Percentiles rank a stretch among this genome's conserved stretches.
Evolutionary conservation across 495 filamentous ascomycete species (phyloP).

Genomic region (Penicillium riverlandense): DNA sequence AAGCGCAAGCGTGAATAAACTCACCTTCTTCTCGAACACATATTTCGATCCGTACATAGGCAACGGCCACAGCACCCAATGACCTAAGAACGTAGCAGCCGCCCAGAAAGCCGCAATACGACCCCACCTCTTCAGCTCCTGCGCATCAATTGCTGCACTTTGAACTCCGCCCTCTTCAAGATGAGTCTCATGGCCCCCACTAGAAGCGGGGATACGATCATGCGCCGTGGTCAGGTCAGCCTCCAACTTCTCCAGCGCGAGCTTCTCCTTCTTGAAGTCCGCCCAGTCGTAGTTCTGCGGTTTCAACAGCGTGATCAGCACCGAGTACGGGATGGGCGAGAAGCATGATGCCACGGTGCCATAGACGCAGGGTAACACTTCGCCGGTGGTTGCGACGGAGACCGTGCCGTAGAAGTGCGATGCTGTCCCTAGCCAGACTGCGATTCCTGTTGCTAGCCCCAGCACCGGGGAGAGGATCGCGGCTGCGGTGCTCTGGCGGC

Average conservation of each 20-base stretch:
- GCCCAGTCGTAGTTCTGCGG: constrained; percentile 31
- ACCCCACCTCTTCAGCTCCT: constrained; percentile 30
- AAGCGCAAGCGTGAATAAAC: neutral
- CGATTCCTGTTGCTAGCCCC: constrained; percentile 33
- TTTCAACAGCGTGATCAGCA: constrained; percentile 23
- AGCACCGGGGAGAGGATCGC: constrained; percentile 38
- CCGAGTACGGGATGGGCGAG: constrained; percentile 29
- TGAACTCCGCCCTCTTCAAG: constrained; percentile 5
- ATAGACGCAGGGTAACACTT: constrained; percentile 35
- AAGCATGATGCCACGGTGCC: constrained; percentile 34
- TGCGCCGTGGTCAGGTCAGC: constrained; percentile 16
- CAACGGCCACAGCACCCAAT: constrained; percentile 35
- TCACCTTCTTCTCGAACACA: constrained; percentile 24
- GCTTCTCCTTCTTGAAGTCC: constrained; percentile 28
- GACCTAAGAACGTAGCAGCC: constrained; percentile 27
- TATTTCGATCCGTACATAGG: constrained; percentile 35
- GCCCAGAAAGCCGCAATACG: constrained; percentile 32
- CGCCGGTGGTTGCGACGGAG: constrained; percentile 38
- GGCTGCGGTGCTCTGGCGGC: constrained; percentile 32
- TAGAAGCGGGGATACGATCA: neutral
- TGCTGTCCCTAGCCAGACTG: constrained; percentile 41
- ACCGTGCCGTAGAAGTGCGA: constrained; percentile 34
- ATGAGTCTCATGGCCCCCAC: neutral
- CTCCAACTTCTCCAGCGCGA: constrained; percentile 24
- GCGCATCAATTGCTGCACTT: constrained; percentile 2